Percentiles rank a stretch among this genome's conserved stretches.
Conservation (phyloP, 1,284 basidiomycete species). For the Sanguinoderma infundibulare region DNA sequence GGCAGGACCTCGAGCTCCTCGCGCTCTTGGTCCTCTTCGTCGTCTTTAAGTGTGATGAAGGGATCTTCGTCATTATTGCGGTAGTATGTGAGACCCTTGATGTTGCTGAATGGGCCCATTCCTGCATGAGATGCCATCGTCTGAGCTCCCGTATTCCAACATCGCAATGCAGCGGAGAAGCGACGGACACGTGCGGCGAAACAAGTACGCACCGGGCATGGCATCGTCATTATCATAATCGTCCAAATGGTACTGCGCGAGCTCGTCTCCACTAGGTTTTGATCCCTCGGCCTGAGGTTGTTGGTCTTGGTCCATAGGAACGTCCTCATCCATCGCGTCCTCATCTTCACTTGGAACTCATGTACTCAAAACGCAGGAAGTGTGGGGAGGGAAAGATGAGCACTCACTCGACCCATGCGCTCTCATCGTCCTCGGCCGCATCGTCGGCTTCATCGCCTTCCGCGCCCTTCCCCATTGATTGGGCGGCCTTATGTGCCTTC, state of each 20-base stretch:
- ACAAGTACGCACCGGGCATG: slow-evolving; percentile 52
- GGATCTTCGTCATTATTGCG: slow-evolving; percentile 94
- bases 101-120: slow-evolving; percentile 92
- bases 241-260: slow-evolving; percentile 93
- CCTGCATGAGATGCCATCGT: slow-evolving; percentile 45
- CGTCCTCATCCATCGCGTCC: slow-evolving; percentile 73
- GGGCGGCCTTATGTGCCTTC: slow-evolving; percentile 79
- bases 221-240: slow-evolving; percentile 89
- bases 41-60: slow-evolving; percentile 95
- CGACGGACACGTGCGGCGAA: slow-evolving; percentile 8
- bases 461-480: slow-evolving; percentile 71
- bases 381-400: slow-evolving; percentile 17
- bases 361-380: slow-evolving; percentile 26
- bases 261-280: slow-evolving; percentile 68
- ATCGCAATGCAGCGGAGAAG: too few relatives aligned
- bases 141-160: neutral
- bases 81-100: slow-evolving; percentile 94
- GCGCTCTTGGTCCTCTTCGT: slow-evolving; percentile 84
- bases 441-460: slow-evolving; percentile 60
- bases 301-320: slow-evolving; percentile 38
- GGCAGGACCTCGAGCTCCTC: slow-evolving; percentile 91
- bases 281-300: slow-evolving; percentile 33
- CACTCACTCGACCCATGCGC: slow-evolving; percentile 84
- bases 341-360: slow-evolving; percentile 47
- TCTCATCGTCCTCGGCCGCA: slow-evolving; percentile 53